phyloP scores from a whole-genome alignment of 495 filamentous ascomycete genomes.

The Daldinia decipiens region DNA sequence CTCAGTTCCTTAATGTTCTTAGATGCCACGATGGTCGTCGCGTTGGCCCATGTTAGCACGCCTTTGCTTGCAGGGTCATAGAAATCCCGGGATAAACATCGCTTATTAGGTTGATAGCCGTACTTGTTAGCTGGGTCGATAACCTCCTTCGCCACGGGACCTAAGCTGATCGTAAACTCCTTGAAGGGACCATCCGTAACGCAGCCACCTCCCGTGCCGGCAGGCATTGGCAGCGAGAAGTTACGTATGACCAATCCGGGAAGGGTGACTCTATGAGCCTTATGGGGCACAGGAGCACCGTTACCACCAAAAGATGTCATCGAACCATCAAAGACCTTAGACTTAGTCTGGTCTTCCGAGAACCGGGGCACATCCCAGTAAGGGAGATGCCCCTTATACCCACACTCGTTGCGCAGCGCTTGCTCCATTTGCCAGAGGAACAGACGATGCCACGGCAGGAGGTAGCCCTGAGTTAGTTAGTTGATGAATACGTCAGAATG shows the following conservation, averaged over 20 bases:
- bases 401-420: conserved; percentile 73
- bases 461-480: conserved; percentile 60
- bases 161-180: conserved; percentile 33
- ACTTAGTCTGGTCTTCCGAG: conserved; percentile 59
- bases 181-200: conserved; percentile 67
- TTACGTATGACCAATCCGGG: conserved; percentile 44
- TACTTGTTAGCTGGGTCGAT: conserved; percentile 50
- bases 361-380: conserved; percentile 75
- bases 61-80: conserved; percentile 45
- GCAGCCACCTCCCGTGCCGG: conserved; percentile 72
- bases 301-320: conserved; percentile 69
- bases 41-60: conserved; percentile 32
- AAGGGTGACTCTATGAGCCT: conserved; percentile 31
- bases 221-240: conserved; percentile 50
- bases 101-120: conserved; percentile 58
- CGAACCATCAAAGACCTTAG: conserved; percentile 70
- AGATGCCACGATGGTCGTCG: conserved; percentile 33
- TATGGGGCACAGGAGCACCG: conserved; percentile 56
- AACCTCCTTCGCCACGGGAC: conserved; percentile 42
- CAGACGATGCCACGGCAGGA: conserved; percentile 78
- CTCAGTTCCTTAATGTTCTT: conserved; percentile 25
- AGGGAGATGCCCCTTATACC: conserved; percentile 65
- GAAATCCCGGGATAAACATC: conserved; percentile 71
- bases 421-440: conserved; percentile 72
- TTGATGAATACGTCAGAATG: neutral